phyloP scores from a whole-genome alignment of 192 early-diverging fungal species.

The Thoreauomyces humboldtii region DNA sequence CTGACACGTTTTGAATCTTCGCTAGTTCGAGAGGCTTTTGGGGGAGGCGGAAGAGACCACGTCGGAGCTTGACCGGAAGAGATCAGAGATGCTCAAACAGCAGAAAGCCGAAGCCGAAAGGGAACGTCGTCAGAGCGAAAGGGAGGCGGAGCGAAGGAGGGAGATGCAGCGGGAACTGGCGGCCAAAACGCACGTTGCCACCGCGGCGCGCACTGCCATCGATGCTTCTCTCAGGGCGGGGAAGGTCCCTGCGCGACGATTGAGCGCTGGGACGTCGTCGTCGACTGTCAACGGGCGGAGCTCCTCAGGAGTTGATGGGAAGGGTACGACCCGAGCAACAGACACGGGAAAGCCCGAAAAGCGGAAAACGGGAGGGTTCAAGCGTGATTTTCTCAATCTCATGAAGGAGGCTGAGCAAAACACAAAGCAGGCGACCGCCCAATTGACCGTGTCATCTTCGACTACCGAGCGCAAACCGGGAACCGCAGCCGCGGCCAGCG shows the following conservation, averaged over 20 bases:
- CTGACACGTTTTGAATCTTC: no score
- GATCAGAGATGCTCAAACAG: neutral
- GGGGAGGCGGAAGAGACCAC: conserved; percentile 6
- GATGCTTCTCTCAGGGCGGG: no score
- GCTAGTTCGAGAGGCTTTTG: neutral
- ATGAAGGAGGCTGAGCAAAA: conserved; percentile 22
- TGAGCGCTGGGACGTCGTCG: no score
- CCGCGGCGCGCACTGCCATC: neutral
- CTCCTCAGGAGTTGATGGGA: neutral
- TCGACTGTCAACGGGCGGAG: neutral
- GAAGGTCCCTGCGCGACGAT: no score
- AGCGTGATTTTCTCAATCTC: conserved; percentile 2
- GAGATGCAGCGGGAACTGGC: neutral
- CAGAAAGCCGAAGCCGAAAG: neutral
- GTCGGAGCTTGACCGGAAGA: conserved; percentile 1
- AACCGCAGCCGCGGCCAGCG: no score
- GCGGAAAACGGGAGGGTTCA: neutral
- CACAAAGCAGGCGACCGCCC: neutral
- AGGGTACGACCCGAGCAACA: no score
- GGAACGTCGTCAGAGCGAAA: conserved; percentile 2
- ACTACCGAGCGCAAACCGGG: no score
- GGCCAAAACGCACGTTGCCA: no score
- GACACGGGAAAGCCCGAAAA: neutral
- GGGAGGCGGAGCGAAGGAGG: neutral
- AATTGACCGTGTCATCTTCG: no score